phyloP scores from a whole-genome alignment of 1,284 basidiomycete species.

The Trametes polyzona region DNA sequence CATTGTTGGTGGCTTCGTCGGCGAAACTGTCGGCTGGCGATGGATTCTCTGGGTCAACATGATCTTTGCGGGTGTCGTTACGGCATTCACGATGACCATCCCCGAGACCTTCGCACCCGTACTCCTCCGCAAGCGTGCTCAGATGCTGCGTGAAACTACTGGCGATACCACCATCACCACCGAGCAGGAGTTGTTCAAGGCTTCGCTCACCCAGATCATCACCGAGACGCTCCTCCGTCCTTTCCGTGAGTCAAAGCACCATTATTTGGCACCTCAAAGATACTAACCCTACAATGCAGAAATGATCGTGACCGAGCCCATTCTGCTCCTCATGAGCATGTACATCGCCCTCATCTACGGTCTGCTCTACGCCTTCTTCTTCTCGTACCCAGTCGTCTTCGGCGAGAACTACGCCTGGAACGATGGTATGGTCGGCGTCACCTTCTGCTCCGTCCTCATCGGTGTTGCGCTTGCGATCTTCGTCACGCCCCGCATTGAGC shows the following conservation, averaged over 20 bases:
- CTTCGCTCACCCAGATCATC: conserved; percentile 53
- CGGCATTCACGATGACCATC: conserved; percentile 40
- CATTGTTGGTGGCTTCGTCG: conserved; percentile 53
- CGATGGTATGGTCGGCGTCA: conserved; percentile 61
- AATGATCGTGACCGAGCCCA: conserved; percentile 70
- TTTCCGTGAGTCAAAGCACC: conserved; percentile 48
- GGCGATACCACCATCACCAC: conserved; percentile 52
- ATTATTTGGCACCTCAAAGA: no score
- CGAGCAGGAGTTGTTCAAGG: conserved; percentile 66
- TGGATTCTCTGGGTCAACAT: conserved; percentile 52
- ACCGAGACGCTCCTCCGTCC: conserved; percentile 45
- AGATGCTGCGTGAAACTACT: conserved; percentile 42
- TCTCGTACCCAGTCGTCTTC: conserved; percentile 64
- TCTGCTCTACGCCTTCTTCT: conserved; percentile 61
- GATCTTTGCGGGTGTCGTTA: conserved; percentile 57
- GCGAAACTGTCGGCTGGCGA: conserved; percentile 49
- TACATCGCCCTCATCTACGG: conserved; percentile 75
- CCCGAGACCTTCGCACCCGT: conserved; percentile 67
- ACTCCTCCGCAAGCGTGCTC: conserved; percentile 42
- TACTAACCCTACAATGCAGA: conserved; percentile 21
- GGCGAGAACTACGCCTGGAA: conserved; percentile 55
- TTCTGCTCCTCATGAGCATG: conserved; percentile 66
- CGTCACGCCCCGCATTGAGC: conserved; percentile 45
- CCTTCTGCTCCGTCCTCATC: conserved; percentile 74
- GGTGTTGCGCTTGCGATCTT: conserved; percentile 59